Evolutionary conservation across 2,329 filamentous ascomycete genomes (phyloP), one percentile per base, ranked within the genome.

Genomic region (Phoma sp.): DNA sequence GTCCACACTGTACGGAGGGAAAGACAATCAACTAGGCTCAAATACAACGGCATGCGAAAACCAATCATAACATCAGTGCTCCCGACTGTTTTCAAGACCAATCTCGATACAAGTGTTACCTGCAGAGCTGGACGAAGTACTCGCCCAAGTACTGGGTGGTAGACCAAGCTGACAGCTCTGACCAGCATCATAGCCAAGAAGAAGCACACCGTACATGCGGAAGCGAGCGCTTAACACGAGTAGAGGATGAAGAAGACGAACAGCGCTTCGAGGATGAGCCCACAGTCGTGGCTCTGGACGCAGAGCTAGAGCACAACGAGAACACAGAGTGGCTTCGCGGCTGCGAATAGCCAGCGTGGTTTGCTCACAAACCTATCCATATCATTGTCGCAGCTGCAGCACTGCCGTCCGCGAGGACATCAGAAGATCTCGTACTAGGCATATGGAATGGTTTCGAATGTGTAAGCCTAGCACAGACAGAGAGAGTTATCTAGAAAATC

Each of bases 81-180:
- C 38, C 32, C 17, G 21, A 51, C 12, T 58, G 42, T n/a, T 7
- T 48, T 30, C n/a, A 42, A 51, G 42, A 54, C 15, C 7, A 48
- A 45, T 51, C 47, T 25, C 28, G n/a, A 33, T 46, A 45, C 33
- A 37, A 45, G 17, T 54, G 26, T 45, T 34, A 42, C 5, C 54
- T 57, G 14, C 34, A 57, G 29, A 57, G 54, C 46, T 57, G 15
- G 54, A 57, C 40, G 17, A 57, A 39, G 28, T 53, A 57, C 49
- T 46, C n/a, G n/a, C n/a, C n/a, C n/a, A n/a, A n/a, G n/a, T n/a
- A n/a, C n/a, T n/a, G n/a, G n/a, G n/a, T n/a, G 37, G 39, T 57
- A 30, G 42, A 20, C 17, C 7, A 46, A 50, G 28, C 26, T 11
- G 29, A 46, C 28, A 23, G 34, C 29, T 29, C 45, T 37, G 20